Conservation (phyloP, 2,329 filamentous ascomycete genomes). For the Conoideocrella luteorostrata region DNA sequence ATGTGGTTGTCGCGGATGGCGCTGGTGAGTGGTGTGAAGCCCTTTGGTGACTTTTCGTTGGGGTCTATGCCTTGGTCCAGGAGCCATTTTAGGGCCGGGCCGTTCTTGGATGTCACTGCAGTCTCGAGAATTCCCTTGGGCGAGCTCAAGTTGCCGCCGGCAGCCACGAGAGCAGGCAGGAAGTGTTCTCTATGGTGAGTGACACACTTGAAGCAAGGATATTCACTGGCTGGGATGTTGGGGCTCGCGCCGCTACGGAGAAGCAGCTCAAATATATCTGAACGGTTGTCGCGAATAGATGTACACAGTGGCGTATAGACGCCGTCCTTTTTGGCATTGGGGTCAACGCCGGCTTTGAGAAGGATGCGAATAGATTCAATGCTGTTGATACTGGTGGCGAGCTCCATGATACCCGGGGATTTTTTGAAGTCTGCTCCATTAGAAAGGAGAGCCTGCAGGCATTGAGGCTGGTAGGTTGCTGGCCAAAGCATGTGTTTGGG, state of each 20-base stretch:
- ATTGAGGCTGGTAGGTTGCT: conserved; percentile 50
- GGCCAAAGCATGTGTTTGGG: conserved; percentile 66
- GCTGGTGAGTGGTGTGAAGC: conserved; percentile 57
- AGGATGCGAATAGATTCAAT: conserved; percentile 54
- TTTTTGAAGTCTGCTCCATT: conserved; percentile 56
- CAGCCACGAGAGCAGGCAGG: conserved; percentile 51
- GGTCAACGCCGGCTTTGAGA: conserved; percentile 52
- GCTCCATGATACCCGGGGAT: conserved; percentile 56
- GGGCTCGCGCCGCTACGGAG: conserved; percentile 52
- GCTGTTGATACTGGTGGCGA: conserved; percentile 57
- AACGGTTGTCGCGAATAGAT: conserved; percentile 59
- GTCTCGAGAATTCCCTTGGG: conserved; percentile 62
- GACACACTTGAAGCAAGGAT: conserved; percentile 62
- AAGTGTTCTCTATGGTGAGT: conserved; percentile 58
- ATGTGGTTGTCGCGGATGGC: conserved; percentile 55
- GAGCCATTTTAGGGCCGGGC: conserved; percentile 53
- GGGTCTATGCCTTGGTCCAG: conserved; percentile 53
- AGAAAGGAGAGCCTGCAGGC: conserved; percentile 50
- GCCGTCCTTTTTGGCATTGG: conserved; percentile 57
- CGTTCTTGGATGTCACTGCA: conserved; percentile 56
- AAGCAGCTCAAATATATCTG: conserved; percentile 55
- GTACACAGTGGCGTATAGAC: conserved; percentile 63
- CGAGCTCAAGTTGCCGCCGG: conserved; percentile 51
- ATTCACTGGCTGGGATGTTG: conserved; percentile 57
- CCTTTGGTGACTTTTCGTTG: conserved; percentile 52